phyloP scores from a whole-genome alignment of 2,329 filamentous ascomycete species.

The Coniochaeta sp. region DNA sequence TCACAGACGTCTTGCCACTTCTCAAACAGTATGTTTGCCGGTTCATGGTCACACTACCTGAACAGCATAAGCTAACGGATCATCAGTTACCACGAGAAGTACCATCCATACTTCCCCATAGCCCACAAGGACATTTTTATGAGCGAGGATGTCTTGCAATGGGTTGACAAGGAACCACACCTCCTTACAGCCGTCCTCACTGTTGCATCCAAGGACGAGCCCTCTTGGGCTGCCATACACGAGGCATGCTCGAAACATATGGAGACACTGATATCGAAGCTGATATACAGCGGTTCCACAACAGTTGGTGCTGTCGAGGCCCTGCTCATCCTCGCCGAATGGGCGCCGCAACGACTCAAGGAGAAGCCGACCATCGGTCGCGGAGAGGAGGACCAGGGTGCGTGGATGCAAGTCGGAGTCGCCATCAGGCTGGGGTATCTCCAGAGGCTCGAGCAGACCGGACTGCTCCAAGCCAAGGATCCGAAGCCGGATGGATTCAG shows the following conservation, averaged over 20 bases:
- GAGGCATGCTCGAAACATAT: slow-evolving; percentile 62
- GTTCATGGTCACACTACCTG: neutral
- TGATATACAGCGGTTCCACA: slow-evolving; percentile 59
- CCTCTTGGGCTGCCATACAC: slow-evolving; percentile 54
- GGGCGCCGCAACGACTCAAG: slow-evolving; percentile 60
- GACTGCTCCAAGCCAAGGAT: slow-evolving; percentile 31
- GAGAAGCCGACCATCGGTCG: slow-evolving; percentile 57
- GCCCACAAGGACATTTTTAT: slow-evolving; percentile 51
- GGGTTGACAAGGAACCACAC: slow-evolving; percentile 55
- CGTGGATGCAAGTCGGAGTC: slow-evolving; percentile 71
- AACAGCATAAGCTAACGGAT: neutral
- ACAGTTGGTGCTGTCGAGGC: slow-evolving; percentile 66
- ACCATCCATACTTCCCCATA: slow-evolving; percentile 64
- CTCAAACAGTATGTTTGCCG: slow-evolving; percentile 14
- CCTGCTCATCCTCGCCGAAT: slow-evolving; percentile 62
- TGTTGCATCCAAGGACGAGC: slow-evolving; percentile 62
- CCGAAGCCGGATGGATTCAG: neutral
- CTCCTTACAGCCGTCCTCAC: slow-evolving; percentile 63
- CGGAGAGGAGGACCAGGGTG: slow-evolving; percentile 66
- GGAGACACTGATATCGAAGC: slow-evolving; percentile 58
- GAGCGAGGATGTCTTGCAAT: slow-evolving; percentile 39
- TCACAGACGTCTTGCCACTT: slow-evolving; percentile 16
- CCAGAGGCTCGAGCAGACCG: slow-evolving; percentile 61
- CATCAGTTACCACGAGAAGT: slow-evolving; percentile 48
- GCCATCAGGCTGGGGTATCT: slow-evolving; percentile 65